Evolutionary conservation across 805 yeast genomes (phyloP).

Genomic region (Candida piceae): DNA sequence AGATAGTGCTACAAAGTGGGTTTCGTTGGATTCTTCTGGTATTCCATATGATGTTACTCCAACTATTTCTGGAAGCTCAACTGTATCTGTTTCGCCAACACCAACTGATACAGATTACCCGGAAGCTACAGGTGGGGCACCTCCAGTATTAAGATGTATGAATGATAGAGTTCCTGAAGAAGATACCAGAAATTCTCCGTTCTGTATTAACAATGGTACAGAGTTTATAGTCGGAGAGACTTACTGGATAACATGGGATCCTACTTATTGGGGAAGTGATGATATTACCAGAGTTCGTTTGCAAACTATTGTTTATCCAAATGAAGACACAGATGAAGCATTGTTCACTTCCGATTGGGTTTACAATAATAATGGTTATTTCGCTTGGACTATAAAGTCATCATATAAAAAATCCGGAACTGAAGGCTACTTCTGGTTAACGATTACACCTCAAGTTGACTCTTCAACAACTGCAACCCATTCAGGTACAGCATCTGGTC

Average conservation of each 20-base stretch:
- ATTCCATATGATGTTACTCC: slow-evolving; percentile 40
- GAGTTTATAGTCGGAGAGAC: slow-evolving; percentile 43
- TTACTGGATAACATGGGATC: slow-evolving; percentile 47
- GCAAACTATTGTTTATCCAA: slow-evolving; percentile 31
- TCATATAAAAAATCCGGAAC: slow-evolving; percentile 20
- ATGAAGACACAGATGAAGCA: slow-evolving; percentile 28
- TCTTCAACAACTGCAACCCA: slow-evolving; percentile 32
- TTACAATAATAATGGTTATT: slow-evolving; percentile 35
- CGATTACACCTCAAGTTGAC: slow-evolving; percentile 34
- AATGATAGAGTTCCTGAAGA: slow-evolving; percentile 35
- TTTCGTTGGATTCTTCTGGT: slow-evolving; percentile 39
- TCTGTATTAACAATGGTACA: slow-evolving; percentile 39
- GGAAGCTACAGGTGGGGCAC: slow-evolving; percentile 33
- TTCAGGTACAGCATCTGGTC: slow-evolving; percentile 36
- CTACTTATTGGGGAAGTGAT: slow-evolving; percentile 34
- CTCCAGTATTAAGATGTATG: slow-evolving; percentile 41
- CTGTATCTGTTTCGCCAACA: slow-evolving; percentile 38
- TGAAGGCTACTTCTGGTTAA: slow-evolving; percentile 34
- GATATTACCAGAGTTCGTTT: slow-evolving; percentile 32
- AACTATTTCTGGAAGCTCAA: slow-evolving; percentile 30
- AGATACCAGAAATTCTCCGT: slow-evolving; percentile 32
- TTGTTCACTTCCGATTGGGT: slow-evolving; percentile 32
- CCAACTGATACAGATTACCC: slow-evolving; percentile 33
- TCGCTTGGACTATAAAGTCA: slow-evolving; percentile 31
- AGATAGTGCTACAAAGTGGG: slow-evolving; percentile 36